Evolutionary conservation across 176 grass and related monocot species (phyloP), one percentile per base, ranked within the genome.

Genomic region (Hyparrhenia diplandra): DNA sequence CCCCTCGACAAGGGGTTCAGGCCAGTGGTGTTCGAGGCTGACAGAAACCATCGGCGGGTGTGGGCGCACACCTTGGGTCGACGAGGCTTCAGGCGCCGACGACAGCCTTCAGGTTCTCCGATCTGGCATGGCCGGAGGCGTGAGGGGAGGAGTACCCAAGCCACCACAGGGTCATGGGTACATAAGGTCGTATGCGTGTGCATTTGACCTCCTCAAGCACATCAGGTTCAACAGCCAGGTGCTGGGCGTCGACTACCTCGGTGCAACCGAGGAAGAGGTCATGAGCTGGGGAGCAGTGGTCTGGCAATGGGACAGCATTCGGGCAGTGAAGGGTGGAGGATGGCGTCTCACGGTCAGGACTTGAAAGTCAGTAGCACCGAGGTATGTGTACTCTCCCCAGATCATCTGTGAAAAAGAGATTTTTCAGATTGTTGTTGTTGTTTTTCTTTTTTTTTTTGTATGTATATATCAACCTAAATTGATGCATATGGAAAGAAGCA

Each of bases 151-250:
- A 18, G 5, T 86, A 68, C 78, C 92, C 92, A 5, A 51, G n/a
- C 64, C 95, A 95, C 75, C 40, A 12, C 14, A 74, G 89, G 79
- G 88, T 98, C 69, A 85, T 93, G 88, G 88, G 75, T 98, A 98
- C 64, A 25, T 98, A 16, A 75, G 67, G 72, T 86, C 76, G 37
- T 98, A 98, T 37, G 88, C 88, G 1, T 24, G 58, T 74, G 43
- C 80, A 68, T 95, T 93, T 69, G 84, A 82, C 34, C 84, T 98
- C 37, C 62, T 91, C 18, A 89, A 67, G 64, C 82, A 64, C 65
- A 88, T 98, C 87, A 93, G 59, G 85, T 98, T 98, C 87, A 80
- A 73, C 13, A 91, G 78, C 40, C 86, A 71, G 83, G 96, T 93
- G 36, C 75, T 95, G n/a, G 88, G 75, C 8, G 77, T 98, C 28